Evolutionary conservation across 2,329 filamentous ascomycete species (phyloP), one percentile per base, ranked within the genome.

Genomic region (Corynespora cassiicola): DNA sequence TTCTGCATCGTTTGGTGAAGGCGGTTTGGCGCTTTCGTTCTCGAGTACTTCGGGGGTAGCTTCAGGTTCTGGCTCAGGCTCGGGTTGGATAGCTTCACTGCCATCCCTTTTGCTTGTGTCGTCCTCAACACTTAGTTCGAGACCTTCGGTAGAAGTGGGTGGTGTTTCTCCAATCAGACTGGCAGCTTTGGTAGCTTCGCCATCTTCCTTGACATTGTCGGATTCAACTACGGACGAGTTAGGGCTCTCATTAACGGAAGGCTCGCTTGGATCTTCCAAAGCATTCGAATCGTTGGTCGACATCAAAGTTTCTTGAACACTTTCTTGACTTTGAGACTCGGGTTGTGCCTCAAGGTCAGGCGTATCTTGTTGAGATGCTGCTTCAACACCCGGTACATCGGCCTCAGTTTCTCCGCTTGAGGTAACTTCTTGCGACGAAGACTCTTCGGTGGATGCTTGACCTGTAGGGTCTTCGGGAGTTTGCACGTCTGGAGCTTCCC

Each of bases 291-390:
- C 25, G 17, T 25, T 23, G 2, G 22, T 15, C 7, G 6, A 10
- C 15, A 22, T 5, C 25, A 12, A 10, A 7, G 7, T 24, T 10
- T 23, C 24, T 4, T 17, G 28, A 8, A 12, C 10, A 14, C 11
- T 10, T 10, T 39, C 29, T 8, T 20, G 24, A 6, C 16, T 9
- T 10, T 31, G 24, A 8, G 39, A 32, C 10, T 47, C 43, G 4
- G 15, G 21, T 17, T 45, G 41, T 17, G 45, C 39, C 4, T 24
- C 8, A 7, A 42, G 30, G 7, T 37, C 21, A 6, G 26, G 34
- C 22, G 36, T 18, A n/a, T n/a, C n/a, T n/a, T n/a, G n/a, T 16
- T 42, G 31, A 33, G 31, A 26, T 9, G 31, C 33, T 23, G 31
- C 19, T 23, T 39, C 35, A 4, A 18, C 28, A 20, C n/a, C 20